Evolutionary conservation across 345 rosid species (phyloP), one percentile per base, ranked within the genome.

Genomic region (rapeseed (Brassica napus)): DNA sequence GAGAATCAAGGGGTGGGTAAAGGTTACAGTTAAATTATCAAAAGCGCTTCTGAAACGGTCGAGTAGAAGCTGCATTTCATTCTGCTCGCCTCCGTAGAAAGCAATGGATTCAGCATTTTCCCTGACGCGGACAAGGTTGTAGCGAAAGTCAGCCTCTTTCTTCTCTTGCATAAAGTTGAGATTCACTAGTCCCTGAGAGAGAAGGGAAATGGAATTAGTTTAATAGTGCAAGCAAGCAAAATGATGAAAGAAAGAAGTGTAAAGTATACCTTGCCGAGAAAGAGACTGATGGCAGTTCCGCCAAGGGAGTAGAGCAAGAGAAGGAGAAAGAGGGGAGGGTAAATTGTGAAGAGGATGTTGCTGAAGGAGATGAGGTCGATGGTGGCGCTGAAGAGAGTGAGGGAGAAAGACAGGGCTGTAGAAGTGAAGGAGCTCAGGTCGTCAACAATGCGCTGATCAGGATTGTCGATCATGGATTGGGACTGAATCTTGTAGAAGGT

Each of bases 41-140:
- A 91, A 94, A 82, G 97, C 98, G 72, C 89, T 92, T 72, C 60
- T 84, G 86, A 94, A 92, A 65, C 97, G 97, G 87, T 89, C 97
- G 84, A 91, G 85, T 76, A 92, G 83, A 82, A 92, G 95, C 72
- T 89, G 90, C 83, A 90, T 81, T 85, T 92, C 98, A 81, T 86
- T 94, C 68, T 92, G 90, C 84, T 94, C 98, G 58, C 98, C 97
- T 32, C 91, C 89, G 16, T 92, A 92, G 90, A 94, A 94, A 77
- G 97, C 97, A 84, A 92, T 91, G 1, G 98, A 92, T 83, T 94
- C 98, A 73, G 97, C 97, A 84, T 94, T 94, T 84, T 94, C 97
- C 83, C 98, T 86, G 79, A 94, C 94, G 30, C 98, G 91, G 26
- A 92, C 97, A 76, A 94, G 97, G 47, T 97, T 97, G 78, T 92